Evolutionary conservation across 1,284 basidiomycete genomes (phyloP), one percentile per base, ranked within the genome.

Genomic region (Tilletia caries): DNA sequence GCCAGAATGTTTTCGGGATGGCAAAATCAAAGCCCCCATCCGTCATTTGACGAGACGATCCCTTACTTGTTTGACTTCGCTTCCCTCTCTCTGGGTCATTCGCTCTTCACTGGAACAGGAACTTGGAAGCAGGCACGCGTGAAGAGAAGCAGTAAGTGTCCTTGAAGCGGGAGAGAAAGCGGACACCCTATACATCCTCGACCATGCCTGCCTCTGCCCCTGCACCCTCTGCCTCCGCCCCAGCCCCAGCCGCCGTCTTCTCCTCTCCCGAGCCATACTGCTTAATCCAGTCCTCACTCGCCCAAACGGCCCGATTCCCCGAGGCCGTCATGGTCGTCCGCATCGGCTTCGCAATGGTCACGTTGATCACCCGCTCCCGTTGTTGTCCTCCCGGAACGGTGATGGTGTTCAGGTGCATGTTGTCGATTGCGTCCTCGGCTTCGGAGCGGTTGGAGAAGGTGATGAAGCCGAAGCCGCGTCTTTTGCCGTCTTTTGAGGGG

Each of bases 391-490:
- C 58, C 10, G 58, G 58, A 6, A 62, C 32, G 18, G 33, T 33
- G 32, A 62, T 33, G 5, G 58, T 62, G 41, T 77, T 76, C 15
- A 75, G 68, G 37, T 77, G 68, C 74, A 77, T 75, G 43, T 77
- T 77, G 64, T 77, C 74, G 10, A 77, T 20, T 15, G 74, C 76
- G 67, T 77, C 74, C 27, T 71, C 65, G 3, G 71, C 76, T 5
- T 74, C 73, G 13, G 68, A 60, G 1, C 62, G 43, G 1, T 12
- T 64, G 3, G 70, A 66, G 37, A 77, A 77, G 1, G 70, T 72
- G 60, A 75, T 65, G 54, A 77, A 77, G 34, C 66, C 74, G 41
- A 77, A 77, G 0, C 76, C 76, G 27, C 74, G 65, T 23, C 48
- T n/a, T 33, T 18, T 52, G 58, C 58, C 58, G 58, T 62, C 58